phyloP scores from a whole-genome alignment of 1,284 basidiomycete species.

The Agroathelia rolfsii region DNA sequence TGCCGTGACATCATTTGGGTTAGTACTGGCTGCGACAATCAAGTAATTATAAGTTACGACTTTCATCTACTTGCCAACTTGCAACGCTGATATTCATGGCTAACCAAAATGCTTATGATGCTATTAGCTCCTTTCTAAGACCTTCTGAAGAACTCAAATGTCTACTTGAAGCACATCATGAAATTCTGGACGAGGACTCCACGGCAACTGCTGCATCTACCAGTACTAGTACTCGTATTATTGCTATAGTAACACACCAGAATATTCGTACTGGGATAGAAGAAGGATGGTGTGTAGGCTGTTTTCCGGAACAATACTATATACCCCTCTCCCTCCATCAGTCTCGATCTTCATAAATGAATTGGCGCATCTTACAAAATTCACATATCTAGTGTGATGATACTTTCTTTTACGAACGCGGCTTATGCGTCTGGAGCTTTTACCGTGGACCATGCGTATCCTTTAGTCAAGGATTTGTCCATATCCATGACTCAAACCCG shows the following conservation, averaged over 20 bases:
- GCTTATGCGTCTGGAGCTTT: slow-evolving; percentile 19
- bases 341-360: neutral
- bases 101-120: slow-evolving; percentile 6
- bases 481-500: slow-evolving; percentile 43
- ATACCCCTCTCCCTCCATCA: neutral
- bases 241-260: slow-evolving; percentile 26
- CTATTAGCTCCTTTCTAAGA: slow-evolving; percentile 21
- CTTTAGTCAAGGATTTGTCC: slow-evolving; percentile 40
- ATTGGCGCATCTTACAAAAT: neutral
- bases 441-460: slow-evolving; percentile 37
- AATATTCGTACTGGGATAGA: slow-evolving; percentile 20
- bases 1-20: too few relatives aligned
- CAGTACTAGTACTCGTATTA: slow-evolving; percentile 21
- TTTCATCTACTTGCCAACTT: too few relatives aligned
- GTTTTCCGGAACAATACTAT: neutral
- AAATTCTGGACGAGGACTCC: neutral
- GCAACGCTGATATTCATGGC: too few relatives aligned
- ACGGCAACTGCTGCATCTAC: neutral
- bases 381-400: slow-evolving; percentile 17
- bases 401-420: slow-evolving; percentile 35
- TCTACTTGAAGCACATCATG: slow-evolving; percentile 23
- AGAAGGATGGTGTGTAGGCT: slow-evolving; percentile 27
- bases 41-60: too few relatives aligned
- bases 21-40: too few relatives aligned
- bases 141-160: slow-evolving; percentile 32